Conservation (phyloP, 768 basidiomycete species). For the Tricholoma sp. region DNA sequence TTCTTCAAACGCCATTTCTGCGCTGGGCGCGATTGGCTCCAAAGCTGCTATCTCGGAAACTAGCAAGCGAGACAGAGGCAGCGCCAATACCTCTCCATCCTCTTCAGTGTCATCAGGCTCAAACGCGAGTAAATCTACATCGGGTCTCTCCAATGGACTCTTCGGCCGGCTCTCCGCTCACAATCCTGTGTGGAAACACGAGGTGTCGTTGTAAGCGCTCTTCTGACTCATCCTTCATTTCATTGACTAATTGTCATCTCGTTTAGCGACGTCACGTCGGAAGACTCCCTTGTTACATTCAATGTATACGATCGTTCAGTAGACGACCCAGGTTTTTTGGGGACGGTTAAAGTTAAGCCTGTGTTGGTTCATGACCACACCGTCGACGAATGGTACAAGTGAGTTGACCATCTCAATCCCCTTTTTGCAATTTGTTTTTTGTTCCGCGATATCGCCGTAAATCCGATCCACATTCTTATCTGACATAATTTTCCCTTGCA, state of each 20-base stretch:
- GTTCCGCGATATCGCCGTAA: slow-evolving; percentile 11
- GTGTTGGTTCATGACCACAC: slow-evolving; percentile 88
- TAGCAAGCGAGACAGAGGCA: slow-evolving; percentile 33
- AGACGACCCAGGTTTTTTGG: slow-evolving; percentile 84
- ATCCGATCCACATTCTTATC: slow-evolving; percentile 11
- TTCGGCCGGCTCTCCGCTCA: slow-evolving; percentile 67
- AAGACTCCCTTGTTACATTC: slow-evolving; percentile 76
- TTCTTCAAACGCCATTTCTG: slow-evolving; percentile 59
- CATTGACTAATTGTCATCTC: slow-evolving; percentile 16
- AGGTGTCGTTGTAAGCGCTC: slow-evolving; percentile 88
- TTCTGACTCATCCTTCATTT: slow-evolving; percentile 4
- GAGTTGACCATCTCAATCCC: slow-evolving; percentile 29
- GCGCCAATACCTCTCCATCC: slow-evolving; percentile 38
- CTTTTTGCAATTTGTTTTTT: background rate
- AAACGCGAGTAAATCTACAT: slow-evolving; percentile 27
- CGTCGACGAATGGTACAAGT: slow-evolving; percentile 98
- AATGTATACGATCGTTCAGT: slow-evolving; percentile 89
- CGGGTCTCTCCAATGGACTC: slow-evolving; percentile 36
- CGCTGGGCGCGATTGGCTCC: slow-evolving; percentile 57
- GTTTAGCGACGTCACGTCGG: slow-evolving; percentile 88
- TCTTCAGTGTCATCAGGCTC: slow-evolving; percentile 29
- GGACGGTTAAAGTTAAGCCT: slow-evolving; percentile 88
- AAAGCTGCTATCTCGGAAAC: slow-evolving; percentile 36
- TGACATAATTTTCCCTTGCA: slow-evolving; percentile 11
- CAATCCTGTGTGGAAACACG: slow-evolving; percentile 98